A percentile compares a stretch with the other conserved stretches of the same genome.
These are phyloP conservation scores for Fusarium humuli DNA, from an alignment of 2,329 filamentous ascomycete genomes.

Conservation along the genomic window DNA sequence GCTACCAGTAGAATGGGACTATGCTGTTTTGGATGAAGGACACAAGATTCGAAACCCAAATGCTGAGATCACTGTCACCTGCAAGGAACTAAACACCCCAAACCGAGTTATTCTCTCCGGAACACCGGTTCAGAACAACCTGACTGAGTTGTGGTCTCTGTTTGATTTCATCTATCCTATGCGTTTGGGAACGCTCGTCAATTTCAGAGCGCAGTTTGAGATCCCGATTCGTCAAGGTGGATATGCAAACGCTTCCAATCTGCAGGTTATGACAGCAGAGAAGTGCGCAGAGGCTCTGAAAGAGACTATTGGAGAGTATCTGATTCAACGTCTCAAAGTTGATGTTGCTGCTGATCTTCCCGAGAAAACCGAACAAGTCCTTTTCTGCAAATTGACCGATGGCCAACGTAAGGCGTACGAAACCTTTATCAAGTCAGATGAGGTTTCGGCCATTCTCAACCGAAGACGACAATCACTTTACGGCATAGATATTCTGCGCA, in stretches of 20 bases:
- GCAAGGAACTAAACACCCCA: conserved; percentile 90
- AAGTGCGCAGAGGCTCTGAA: conserved; percentile 95
- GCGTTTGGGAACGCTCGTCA: conserved; percentile 90
- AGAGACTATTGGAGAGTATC: conserved; percentile 91
- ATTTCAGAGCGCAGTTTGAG: conserved; percentile 91
- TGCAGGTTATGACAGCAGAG: conserved; percentile 93
- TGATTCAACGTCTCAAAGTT: conserved; percentile 90
- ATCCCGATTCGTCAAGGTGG: conserved; percentile 93
- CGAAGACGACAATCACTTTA: conserved; percentile 83
- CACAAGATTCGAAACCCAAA: conserved; percentile 99
- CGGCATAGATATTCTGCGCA: conserved; percentile 91
- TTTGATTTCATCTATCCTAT: conserved; percentile 99
- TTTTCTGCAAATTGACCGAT: conserved; percentile 91
- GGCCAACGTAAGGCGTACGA: conserved; percentile 84
- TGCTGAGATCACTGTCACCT: conserved; percentile 91
- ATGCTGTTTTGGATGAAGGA: conserved; percentile 94
- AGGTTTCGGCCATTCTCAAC: conserved; percentile 84
- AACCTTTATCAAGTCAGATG: conserved; percentile 81
- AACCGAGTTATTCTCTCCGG: conserved; percentile 95
- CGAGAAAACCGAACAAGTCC: conserved; percentile 93
- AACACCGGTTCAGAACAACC: conserved; percentile 97
- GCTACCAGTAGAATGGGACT: conserved; percentile 88
- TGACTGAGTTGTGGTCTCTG: conserved; percentile 94
- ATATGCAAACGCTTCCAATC: conserved; percentile 92
- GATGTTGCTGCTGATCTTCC: conserved; percentile 95